These are phyloP conservation scores for Mrakia frigida DNA, from an alignment of 768 basidiomycete species.

Conservation along the genomic window DNA sequence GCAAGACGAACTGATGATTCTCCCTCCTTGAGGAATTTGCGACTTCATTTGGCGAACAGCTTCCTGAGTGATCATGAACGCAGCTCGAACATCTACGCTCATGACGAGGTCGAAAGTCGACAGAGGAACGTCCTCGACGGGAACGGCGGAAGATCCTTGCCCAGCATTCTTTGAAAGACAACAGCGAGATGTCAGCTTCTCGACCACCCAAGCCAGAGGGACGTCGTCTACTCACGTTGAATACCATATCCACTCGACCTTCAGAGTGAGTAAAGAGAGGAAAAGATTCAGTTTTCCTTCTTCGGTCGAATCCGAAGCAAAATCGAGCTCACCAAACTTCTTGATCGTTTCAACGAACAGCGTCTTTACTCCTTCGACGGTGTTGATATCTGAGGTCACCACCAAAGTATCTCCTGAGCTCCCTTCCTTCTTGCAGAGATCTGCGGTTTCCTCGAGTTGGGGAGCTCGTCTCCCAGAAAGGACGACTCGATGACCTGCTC, in stretches of 20 bases:
- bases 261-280: neutral
- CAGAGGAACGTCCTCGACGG: constrained; percentile 59
- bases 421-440: constrained; percentile 43
- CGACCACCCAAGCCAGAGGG: constrained; percentile 56
- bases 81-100: constrained; percentile 64
- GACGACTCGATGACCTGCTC: constrained; percentile 60
- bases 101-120: constrained; percentile 61
- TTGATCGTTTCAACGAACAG: constrained; percentile 57
- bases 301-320: neutral
- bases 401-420: constrained; percentile 45
- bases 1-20: constrained; percentile 59
- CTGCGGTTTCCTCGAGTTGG: constrained; percentile 57
- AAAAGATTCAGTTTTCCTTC: neutral
- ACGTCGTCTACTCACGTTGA: constrained; percentile 73
- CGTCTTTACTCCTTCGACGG: constrained; percentile 58
- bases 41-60: constrained; percentile 68
- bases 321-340: constrained; percentile 53
- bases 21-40: constrained; percentile 67
- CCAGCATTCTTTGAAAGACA: constrained; percentile 64
- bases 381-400: constrained; percentile 60
- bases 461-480: constrained; percentile 61
- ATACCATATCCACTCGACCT: constrained; percentile 69
- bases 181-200: constrained; percentile 37
- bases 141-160: constrained; percentile 49
- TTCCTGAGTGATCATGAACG: constrained; percentile 71